Base-by-base conservation (phyloP, 2,329 filamentous ascomycete genomes). In the Amauroascus niger region DNA sequence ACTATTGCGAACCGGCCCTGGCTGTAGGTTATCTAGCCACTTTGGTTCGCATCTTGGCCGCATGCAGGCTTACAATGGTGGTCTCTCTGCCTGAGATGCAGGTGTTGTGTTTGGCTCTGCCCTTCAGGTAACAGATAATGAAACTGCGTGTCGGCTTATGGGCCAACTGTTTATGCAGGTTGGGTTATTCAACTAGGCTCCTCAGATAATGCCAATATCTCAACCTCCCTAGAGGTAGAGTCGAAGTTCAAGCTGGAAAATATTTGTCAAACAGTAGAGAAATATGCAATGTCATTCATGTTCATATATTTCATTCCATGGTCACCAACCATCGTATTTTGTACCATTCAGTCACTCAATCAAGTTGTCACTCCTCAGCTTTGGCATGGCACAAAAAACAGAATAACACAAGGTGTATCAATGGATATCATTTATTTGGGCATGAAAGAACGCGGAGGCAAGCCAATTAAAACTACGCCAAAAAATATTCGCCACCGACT, bases 361-460 rank as follows among this genome's bases (percentile, higher is more conserved):
- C 7, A 5, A n/a, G 22, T 5, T n/a, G 6, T 30, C 44, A 18
- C 8, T 40, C 20, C 20, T 39, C 33, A 18, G 18, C 13, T 24
- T 11, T 48, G 30, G 18, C 13, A 49, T 28, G 20, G 6, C 39
- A 6, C n/a, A 49, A 28, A 37, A n/a, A 28, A 24, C 4, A 37
- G 35, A 26, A 37, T 22, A 22, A 24, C 9, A 30, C 14, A 26
- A 26, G 2, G n/a, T 45, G n/a, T 16, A 32, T 45, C 49, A 35
- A 46, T 30, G 47, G 49, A 52, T 44, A 44, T 52, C 39, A 52
- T 52, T 37, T 30, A 24, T 40, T 43, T n/a, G 28, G 24, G 41
- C 5, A 24, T 32, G 24, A 45, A 55, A 24, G 7, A 51, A 41
- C 30, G 26, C 32, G 22, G 13, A 50, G 2, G 2, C 13, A 50